Evolutionary conservation across 495 filamentous ascomycete genomes (phyloP).

Genomic region (Amniculicola lignicola): DNA sequence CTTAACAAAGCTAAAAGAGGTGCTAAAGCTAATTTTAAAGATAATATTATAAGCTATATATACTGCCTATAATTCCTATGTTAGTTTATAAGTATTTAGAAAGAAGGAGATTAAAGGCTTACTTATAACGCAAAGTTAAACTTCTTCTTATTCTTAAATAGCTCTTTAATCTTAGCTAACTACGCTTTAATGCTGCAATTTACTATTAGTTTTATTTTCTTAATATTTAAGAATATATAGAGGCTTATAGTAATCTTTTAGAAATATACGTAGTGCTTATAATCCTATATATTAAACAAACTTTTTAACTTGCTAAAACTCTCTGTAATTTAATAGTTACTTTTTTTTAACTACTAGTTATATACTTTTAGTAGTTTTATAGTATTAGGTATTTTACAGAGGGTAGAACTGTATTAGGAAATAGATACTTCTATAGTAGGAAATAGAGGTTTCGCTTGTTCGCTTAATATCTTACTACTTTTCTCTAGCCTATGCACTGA

Average conservation of each 20-base stretch:
- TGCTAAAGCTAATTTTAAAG: constrained; percentile 60
- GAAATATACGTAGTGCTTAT: constrained; percentile 50
- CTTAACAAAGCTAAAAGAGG: constrained; percentile 59
- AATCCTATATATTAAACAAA: constrained; percentile 50
- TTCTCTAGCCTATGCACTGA: constrained; percentile 12
- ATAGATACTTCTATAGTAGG: constrained; percentile 13
- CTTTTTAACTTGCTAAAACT: constrained; percentile 49
- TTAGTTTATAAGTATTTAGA: neutral
- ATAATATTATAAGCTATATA: constrained; percentile 64
- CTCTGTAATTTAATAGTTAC: constrained; percentile 52
- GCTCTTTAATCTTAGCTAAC: constrained; percentile 41
- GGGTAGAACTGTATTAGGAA: constrained; percentile 22
- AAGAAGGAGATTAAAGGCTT: constrained; percentile 34
- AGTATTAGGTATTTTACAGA: constrained; percentile 27
- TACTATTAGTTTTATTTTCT: constrained; percentile 29
- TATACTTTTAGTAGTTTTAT: constrained; percentile 51
- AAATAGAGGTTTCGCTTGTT: constrained; percentile 19
- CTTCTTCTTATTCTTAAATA: constrained; percentile 39
- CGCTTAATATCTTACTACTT: constrained; percentile 21
- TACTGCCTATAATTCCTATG: neutral
- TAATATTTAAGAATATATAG: constrained; percentile 40
- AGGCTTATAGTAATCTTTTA: constrained; percentile 46
- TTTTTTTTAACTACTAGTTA: constrained; percentile 55
- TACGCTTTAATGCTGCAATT: constrained; percentile 40
- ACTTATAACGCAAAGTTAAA: constrained; percentile 56